Conservation (phyloP, 2,329 filamentous ascomycete species). For the Hysterium pulicare region DNA sequence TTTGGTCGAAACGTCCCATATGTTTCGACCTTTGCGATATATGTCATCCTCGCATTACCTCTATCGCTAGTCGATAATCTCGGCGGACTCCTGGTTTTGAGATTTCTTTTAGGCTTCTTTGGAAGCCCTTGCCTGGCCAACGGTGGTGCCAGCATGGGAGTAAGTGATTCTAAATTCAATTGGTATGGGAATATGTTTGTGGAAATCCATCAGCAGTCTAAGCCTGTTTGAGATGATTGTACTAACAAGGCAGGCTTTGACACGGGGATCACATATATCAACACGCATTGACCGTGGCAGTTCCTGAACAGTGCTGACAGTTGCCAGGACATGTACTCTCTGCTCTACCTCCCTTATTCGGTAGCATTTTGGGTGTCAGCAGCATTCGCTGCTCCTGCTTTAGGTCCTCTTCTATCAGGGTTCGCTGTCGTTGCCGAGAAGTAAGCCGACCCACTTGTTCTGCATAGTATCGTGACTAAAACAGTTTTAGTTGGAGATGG, state of each 20-base stretch:
- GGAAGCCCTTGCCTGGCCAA: constrained; percentile 62
- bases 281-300: no score
- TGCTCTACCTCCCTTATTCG: constrained; percentile 56
- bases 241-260: no score
- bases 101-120: constrained; percentile 53
- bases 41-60: constrained; percentile 49
- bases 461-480: constrained; percentile 1
- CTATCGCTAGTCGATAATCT: constrained; percentile 50
- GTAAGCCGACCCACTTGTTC: constrained; percentile 1
- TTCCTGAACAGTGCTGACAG: no score
- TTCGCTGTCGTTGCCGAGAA: constrained; percentile 55
- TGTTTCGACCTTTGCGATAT: constrained; percentile 46
- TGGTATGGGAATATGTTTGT: no score
- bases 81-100: constrained; percentile 51
- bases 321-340: constrained; percentile 49
- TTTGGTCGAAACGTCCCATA: constrained; percentile 51
- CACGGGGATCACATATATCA: no score
- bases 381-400: constrained; percentile 50
- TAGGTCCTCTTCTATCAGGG: constrained; percentile 60
- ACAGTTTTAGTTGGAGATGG: constrained; percentile 55
- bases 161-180: constrained; percentile 10
- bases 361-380: constrained; percentile 59
- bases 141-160: constrained; percentile 44
- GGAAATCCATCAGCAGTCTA: no score
- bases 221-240: no score